Conservation (phyloP, 2,329 filamentous ascomycete genomes). For the Penicillium verrucosum region DNA sequence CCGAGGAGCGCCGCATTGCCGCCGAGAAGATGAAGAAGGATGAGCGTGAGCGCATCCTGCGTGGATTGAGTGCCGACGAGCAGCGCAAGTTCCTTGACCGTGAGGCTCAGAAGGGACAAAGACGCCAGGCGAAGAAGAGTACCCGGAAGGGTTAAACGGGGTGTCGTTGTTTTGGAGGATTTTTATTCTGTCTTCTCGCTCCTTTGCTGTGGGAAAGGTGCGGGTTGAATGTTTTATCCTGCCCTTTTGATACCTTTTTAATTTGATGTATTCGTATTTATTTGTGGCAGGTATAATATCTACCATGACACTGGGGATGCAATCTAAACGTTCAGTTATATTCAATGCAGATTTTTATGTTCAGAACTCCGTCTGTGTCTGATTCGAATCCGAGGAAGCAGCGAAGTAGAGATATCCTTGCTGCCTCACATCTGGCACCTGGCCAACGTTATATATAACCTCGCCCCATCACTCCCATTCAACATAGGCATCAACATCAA, state of each 20-base stretch:
- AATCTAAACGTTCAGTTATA: background rate
- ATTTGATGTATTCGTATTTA: slow-evolving; percentile 23
- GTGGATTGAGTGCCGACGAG: slow-evolving; percentile 72
- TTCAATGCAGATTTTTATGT: background rate
- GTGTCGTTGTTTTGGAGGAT: background rate
- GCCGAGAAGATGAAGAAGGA: slow-evolving; percentile 70
- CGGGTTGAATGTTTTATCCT: slow-evolving; percentile 20
- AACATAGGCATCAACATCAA: background rate
- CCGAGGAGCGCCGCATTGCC: slow-evolving; percentile 55
- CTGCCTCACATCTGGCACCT: background rate
- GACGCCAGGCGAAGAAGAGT: slow-evolving; percentile 62
- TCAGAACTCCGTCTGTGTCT: background rate
- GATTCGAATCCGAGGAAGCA: background rate
- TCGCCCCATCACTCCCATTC: background rate
- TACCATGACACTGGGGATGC: slow-evolving; percentile 1
- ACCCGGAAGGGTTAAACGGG: slow-evolving; percentile 48
- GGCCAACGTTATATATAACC: background rate
- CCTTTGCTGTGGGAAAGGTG: background rate
- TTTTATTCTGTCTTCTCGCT: slow-evolving; percentile 15
- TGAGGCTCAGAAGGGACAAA: slow-evolving; percentile 70
- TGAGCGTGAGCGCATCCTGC: slow-evolving; percentile 81
- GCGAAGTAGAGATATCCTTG: background rate
- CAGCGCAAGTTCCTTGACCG: slow-evolving; percentile 83
- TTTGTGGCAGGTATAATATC: background rate
- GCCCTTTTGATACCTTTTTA: slow-evolving; percentile 22